phyloP scores from a whole-genome alignment of 768 basidiomycete species.

The Suillus subluteus region DNA sequence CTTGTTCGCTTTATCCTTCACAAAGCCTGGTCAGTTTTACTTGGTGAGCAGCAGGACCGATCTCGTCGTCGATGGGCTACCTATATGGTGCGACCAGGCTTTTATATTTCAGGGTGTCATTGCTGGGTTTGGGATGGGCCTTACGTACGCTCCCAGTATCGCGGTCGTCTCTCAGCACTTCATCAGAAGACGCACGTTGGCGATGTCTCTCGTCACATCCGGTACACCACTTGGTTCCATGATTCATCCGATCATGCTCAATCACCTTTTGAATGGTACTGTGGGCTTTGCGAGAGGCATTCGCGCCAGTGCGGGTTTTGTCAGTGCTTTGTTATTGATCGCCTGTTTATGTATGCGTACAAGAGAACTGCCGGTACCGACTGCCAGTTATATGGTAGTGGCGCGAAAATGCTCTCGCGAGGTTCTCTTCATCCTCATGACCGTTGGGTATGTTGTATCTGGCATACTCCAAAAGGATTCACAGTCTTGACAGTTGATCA shows the following conservation, averaged over 20 bases:
- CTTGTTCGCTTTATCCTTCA: slow-evolving; percentile 42
- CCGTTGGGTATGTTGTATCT: neutral
- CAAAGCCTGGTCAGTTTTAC: slow-evolving; percentile 37
- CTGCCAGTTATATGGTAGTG: neutral
- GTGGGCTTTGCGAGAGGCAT: slow-evolving; percentile 49
- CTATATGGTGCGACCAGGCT: slow-evolving; percentile 31
- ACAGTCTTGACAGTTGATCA: neutral
- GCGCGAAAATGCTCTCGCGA: slow-evolving; percentile 7
- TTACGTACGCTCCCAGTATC: slow-evolving; percentile 49
- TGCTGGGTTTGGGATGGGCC: slow-evolving; percentile 45
- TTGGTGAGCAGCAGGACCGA: slow-evolving; percentile 26
- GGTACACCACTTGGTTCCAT: slow-evolving; percentile 58
- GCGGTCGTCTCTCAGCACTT: slow-evolving; percentile 51
- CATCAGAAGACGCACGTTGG: slow-evolving; percentile 40
- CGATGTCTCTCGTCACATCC: slow-evolving; percentile 49
- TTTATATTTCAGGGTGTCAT: slow-evolving; percentile 49
- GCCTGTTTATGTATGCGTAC: slow-evolving; percentile 43
- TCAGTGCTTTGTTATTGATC: slow-evolving; percentile 39
- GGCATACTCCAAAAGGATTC: neutral
- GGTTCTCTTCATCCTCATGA: neutral
- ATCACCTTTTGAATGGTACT: slow-evolving; percentile 43
- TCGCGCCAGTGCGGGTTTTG: slow-evolving; percentile 43
- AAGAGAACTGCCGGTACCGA: slow-evolving; percentile 32
- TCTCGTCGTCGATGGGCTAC: neutral
- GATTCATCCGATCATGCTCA: slow-evolving; percentile 64